These are phyloP conservation scores for Tuber melanosporum DNA, from an alignment of 495 filamentous ascomycete genomes.

Conservation along the genomic window DNA sequence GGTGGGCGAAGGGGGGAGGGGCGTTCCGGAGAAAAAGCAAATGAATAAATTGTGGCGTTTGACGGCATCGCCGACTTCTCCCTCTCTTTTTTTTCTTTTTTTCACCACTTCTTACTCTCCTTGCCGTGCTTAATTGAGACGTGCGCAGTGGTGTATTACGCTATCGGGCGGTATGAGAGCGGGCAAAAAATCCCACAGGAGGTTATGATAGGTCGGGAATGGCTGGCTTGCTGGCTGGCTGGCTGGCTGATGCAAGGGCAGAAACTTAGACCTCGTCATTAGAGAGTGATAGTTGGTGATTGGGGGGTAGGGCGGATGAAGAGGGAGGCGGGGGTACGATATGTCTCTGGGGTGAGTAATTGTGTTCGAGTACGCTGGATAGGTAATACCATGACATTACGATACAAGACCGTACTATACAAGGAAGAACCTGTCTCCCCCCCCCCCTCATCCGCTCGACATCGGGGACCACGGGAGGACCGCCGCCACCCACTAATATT, in stretches of 20 bases:
- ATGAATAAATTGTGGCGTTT: background rate
- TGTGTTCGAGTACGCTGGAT: background rate
- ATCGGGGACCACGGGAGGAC: background rate
- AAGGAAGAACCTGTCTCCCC: background rate
- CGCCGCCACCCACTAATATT: background rate
- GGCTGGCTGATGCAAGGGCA: background rate
- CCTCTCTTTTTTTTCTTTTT: background rate
- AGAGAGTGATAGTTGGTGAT: background rate
- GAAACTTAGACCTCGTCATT: background rate
- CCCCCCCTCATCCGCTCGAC: background rate
- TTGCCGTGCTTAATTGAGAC: background rate
- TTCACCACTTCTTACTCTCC: background rate
- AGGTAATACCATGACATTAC: background rate
- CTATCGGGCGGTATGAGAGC: background rate
- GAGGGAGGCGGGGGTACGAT: background rate
- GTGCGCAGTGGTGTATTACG: background rate
- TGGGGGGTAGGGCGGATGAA: background rate
- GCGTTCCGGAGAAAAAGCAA: background rate
- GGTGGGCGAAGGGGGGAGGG: background rate
- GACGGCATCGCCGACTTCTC: background rate
- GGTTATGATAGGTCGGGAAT: background rate
- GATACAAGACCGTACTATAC: too few relatives aligned
- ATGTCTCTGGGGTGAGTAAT: background rate
- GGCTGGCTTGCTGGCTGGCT: background rate
- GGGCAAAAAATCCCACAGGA: background rate